phyloP scores from a whole-genome alignment of 306 rosid genomes.

The Acacia confusa region DNA sequence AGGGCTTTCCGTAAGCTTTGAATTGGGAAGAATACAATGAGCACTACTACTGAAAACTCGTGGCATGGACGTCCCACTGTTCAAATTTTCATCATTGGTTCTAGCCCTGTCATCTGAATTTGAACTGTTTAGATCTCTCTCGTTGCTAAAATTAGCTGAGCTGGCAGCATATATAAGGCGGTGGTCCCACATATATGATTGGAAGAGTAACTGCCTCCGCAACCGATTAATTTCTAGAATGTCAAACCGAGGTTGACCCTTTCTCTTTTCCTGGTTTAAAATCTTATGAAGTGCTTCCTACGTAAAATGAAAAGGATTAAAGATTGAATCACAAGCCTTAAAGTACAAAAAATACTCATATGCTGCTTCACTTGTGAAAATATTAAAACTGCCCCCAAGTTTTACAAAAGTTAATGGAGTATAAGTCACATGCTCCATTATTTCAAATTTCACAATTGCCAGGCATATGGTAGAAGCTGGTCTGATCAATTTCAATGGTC shows the following conservation, averaged over 20 bases:
- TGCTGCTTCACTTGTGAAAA: neutral
- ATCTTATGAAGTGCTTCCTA: slow-evolving; percentile 71
- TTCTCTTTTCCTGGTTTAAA: slow-evolving; percentile 56
- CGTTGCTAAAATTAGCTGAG: slow-evolving; percentile 37
- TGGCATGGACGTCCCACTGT: slow-evolving; percentile 33
- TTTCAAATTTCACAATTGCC: neutral
- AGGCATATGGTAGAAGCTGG: neutral
- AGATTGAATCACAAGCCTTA: slow-evolving; percentile 29
- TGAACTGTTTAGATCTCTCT: slow-evolving; percentile 41
- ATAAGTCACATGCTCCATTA: too few relatives aligned
- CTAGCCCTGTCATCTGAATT: slow-evolving; percentile 46
- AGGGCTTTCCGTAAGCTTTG: slow-evolving; percentile 32
- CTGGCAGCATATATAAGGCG: slow-evolving; percentile 60
- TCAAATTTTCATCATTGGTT: slow-evolving; percentile 40
- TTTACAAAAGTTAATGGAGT: too few relatives aligned
- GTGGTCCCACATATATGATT: slow-evolving; percentile 85
- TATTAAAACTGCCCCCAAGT: too few relatives aligned
- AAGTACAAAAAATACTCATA: slow-evolving; percentile 17
- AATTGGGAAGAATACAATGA: slow-evolving; percentile 41
- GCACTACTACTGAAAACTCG: slow-evolving; percentile 39
- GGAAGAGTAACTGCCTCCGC: slow-evolving; percentile 82
- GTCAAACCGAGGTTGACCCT: slow-evolving; percentile 66
- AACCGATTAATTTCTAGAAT: slow-evolving; percentile 80
- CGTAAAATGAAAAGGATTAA: slow-evolving; percentile 16
- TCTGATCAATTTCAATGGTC: slow-evolving; percentile 7